These are phyloP conservation scores for Monosporascus sp. DNA, from an alignment of 2,329 filamentous ascomycete genomes.

Conservation along the genomic window DNA sequence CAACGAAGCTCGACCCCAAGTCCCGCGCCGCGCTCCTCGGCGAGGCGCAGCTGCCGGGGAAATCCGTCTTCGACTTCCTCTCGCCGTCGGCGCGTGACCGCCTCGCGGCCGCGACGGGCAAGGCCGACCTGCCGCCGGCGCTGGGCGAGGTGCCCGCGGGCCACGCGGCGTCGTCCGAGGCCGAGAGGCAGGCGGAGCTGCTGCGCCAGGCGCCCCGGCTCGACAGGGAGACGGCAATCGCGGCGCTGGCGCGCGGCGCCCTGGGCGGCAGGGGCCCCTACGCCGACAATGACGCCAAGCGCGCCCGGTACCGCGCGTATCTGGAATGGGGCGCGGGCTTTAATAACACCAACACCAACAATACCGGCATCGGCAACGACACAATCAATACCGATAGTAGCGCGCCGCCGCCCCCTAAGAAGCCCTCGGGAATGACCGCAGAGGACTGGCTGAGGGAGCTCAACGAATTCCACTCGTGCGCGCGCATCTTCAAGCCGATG, in stretches of 20 bases:
- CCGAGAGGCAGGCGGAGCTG: constrained; percentile 54
- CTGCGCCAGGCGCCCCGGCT: constrained; percentile 57
- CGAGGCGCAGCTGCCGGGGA: constrained; percentile 75
- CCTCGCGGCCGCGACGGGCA: constrained; percentile 71
- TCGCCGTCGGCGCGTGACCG: constrained; percentile 71
- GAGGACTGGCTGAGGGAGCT: constrained; percentile 80
- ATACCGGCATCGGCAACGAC: neutral
- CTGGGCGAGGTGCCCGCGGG: constrained; percentile 67
- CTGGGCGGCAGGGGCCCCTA: constrained; percentile 67
- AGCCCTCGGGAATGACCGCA: constrained; percentile 38
- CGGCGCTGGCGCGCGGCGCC: constrained; percentile 60
- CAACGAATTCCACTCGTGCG: constrained; percentile 63
- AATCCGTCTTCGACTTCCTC: constrained; percentile 94
- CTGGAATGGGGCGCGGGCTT: constrained; percentile 71
- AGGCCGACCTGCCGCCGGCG: constrained; percentile 69
- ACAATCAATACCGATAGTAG: neutral
- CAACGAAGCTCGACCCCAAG: constrained; percentile 69
- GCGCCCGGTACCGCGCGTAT: constrained; percentile 74
- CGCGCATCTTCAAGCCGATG: constrained; percentile 80
- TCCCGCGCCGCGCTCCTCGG: constrained; percentile 75
- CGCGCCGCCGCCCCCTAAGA: constrained; percentile 45
- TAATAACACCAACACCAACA: constrained; percentile 24
- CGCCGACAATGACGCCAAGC: constrained; percentile 72
- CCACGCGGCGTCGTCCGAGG: constrained; percentile 53
- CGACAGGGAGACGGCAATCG: constrained; percentile 61